phyloP scores from a whole-genome alignment of 306 rosid genomes.

The Dalbergia cochinchinensis region DNA sequence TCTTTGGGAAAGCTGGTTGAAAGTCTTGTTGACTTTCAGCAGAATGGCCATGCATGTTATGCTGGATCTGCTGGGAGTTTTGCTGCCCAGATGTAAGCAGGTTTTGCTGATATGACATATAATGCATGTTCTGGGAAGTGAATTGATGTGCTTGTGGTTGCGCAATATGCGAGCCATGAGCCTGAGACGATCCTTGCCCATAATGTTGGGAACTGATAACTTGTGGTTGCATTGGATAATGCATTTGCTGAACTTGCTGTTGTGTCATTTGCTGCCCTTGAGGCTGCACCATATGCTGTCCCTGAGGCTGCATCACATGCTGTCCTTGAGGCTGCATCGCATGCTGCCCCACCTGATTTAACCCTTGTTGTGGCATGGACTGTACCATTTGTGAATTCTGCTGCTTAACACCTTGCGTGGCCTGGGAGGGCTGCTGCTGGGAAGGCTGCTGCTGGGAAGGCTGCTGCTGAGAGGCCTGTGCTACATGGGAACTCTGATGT shows the following conservation, averaged over 20 bases:
- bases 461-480: conserved; percentile 59
- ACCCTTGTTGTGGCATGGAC: conserved; percentile 59
- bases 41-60: conserved; percentile 62
- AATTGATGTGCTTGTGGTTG: conserved; percentile 75
- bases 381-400: conserved; percentile 59
- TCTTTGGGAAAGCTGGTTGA: conserved; percentile 50
- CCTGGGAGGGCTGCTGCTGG: conserved; percentile 67
- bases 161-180: conserved; percentile 59
- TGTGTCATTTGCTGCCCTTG: conserved; percentile 9
- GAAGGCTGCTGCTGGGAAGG: conserved; percentile 48
- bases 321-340: conserved; percentile 64
- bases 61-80: conserved; percentile 65
- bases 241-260: conserved; percentile 50
- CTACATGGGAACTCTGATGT: conserved; percentile 57
- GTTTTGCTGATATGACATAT: conserved; percentile 75
- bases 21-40: conserved; percentile 74
- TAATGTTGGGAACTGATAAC: conserved; percentile 59
- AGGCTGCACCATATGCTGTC: conserved; percentile 27
- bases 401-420: conserved; percentile 63
- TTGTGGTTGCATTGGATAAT: conserved; percentile 67
- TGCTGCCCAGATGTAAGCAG: conserved; percentile 67
- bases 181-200: conserved; percentile 67
- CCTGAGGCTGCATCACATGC: conserved; percentile 61
- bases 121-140: conserved; percentile 70
- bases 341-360: conserved; percentile 55